Conservation (phyloP, 164 flowering plant species). For the Dillenia suffruticosa region DNA sequence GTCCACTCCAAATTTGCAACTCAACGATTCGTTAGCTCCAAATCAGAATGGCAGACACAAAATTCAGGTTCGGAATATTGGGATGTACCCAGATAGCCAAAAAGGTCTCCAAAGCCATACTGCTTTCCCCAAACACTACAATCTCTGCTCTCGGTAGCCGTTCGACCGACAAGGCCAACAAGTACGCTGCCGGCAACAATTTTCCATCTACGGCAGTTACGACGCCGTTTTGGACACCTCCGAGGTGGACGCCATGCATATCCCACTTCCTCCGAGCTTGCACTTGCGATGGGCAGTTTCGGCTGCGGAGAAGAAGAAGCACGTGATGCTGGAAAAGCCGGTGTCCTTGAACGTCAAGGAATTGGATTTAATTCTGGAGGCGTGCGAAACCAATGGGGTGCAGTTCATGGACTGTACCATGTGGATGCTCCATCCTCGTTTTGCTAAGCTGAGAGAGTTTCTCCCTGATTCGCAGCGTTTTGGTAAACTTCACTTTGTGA, state of each 20-base stretch:
- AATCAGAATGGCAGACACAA: slow-evolving; percentile 10
- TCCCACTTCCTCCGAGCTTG: slow-evolving; percentile 40
- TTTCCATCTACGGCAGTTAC: slow-evolving; percentile 22
- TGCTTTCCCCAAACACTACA: slow-evolving; percentile 23
- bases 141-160: slow-evolving; percentile 39
- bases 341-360: slow-evolving; percentile 27
- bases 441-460: slow-evolving; percentile 23
- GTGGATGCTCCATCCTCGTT: slow-evolving; percentile 53
- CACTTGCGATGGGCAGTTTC: slow-evolving; percentile 35
- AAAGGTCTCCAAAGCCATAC: slow-evolving; percentile 35
- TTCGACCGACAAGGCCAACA: slow-evolving; percentile 26
- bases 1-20: too few species aligned
- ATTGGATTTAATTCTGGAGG: slow-evolving; percentile 30
- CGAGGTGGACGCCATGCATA: slow-evolving; percentile 37
- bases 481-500: slow-evolving; percentile 19
- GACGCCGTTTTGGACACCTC: slow-evolving; percentile 31
- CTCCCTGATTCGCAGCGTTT: slow-evolving; percentile 19
- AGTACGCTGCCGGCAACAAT: slow-evolving; percentile 18
- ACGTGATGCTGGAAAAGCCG: slow-evolving; percentile 43
- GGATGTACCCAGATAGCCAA: slow-evolving; percentile 39
- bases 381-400: slow-evolving; percentile 31
- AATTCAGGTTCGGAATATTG: slow-evolving; percentile 26
- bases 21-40: background rate
- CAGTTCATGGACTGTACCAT: slow-evolving; percentile 56
- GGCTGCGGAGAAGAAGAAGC: slow-evolving; percentile 42